Evolutionary conservation across 495 filamentous ascomycete species (phyloP), one percentile per base, ranked within the genome.

Genomic region (Daldinia decipiens): DNA sequence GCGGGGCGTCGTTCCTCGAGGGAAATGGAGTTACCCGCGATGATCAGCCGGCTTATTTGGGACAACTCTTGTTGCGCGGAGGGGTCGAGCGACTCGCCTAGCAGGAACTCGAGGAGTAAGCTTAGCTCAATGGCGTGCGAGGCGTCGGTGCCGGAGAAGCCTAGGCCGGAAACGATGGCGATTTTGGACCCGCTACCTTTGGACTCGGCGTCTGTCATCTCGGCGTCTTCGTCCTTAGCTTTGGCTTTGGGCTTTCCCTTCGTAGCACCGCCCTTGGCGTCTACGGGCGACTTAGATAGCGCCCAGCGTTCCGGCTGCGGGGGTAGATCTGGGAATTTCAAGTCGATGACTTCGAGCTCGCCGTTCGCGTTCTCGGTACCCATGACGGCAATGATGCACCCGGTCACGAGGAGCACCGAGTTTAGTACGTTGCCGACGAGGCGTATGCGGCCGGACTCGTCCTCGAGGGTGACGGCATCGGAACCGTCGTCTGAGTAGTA

Each of bases 291-390:
- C 24, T 79, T 78, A 5, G 81, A 77, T 5, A 84, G 81, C 34
- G 89, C 86, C 93, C 93, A 97, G 38, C 93, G 88, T 53, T 84
- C 82, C 26, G 92, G 90, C 72, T 98, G 95, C 0, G 87, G 88
- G 9, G 95, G 84, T 3, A 99, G 80, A 76, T 97, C 93, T 8
- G 96, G 92, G 31, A 97, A 87, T 72, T 92, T 91, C 59, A 97
- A 83, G 78, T 97, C 94, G 27, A 98, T 85, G 4, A 97, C 92
- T 69, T 98, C 92, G 60, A 99, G 95, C 68, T 96, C 92, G 45
- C 96, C 96, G 80, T 95, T 89, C 29, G 85, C 83, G 68, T 96
- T 97, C 75, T 99, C 96, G 0, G 93, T 97, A 38, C 96, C 96
- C 80, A 99, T 85, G 0, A 92, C 94, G 12, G 94, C 94, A 40